Percentiles rank a stretch among this genome's conserved stretches.
Conservation (phyloP, 192 early-diverging fungal genomes). For the Jimgerdemannia lactiflua region DNA sequence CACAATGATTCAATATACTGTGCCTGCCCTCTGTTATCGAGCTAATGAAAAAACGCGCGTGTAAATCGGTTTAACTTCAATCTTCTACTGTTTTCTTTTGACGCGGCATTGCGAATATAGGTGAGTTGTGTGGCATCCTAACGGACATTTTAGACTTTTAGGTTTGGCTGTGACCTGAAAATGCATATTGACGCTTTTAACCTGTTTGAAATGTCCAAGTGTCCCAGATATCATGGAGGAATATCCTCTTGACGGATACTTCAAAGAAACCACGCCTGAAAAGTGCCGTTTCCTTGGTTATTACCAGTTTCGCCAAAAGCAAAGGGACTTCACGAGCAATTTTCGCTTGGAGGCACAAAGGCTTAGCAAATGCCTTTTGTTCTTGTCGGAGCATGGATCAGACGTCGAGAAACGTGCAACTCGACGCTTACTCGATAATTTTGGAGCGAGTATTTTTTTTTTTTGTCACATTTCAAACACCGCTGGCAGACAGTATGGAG, state of each 20-base stretch:
- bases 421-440: neutral
- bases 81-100: too few species aligned
- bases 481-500: conserved; percentile 25
- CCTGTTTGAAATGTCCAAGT: neutral
- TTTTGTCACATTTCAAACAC: conserved; percentile 1
- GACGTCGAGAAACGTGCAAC: neutral
- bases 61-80: too few species aligned
- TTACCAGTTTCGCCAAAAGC: conserved; percentile 19
- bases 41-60: too few species aligned
- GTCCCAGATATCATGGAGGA: neutral
- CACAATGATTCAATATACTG: too few species aligned
- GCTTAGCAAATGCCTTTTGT: conserved; percentile 12
- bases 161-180: too few species aligned
- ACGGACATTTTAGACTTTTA: too few species aligned
- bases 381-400: conserved; percentile 11
- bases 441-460: conserved; percentile 2
- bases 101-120: too few species aligned
- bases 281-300: conserved; percentile 21
- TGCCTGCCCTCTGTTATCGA: too few species aligned
- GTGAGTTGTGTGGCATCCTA: too few species aligned
- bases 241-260: conserved; percentile 7
- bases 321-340: conserved; percentile 17
- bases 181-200: too few species aligned
- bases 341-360: conserved; percentile 19
- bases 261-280: conserved; percentile 19